Evolutionary conservation across 1,139 yeast genomes (phyloP), one percentile per base, ranked within the genome.

Genomic region (Yamadazyma songkhlaensis): DNA sequence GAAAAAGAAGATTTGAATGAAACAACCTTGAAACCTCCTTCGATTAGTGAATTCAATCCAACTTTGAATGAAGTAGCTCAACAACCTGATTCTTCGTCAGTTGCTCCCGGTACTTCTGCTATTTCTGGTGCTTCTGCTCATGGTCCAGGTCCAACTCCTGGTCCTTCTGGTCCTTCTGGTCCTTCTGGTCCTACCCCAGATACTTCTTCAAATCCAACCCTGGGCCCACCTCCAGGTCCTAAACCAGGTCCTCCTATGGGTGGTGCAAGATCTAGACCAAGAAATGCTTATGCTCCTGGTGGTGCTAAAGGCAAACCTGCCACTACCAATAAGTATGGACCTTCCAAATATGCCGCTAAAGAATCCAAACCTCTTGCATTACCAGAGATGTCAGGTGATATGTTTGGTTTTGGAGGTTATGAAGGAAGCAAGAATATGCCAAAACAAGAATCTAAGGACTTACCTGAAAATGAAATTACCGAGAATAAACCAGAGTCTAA

Each of bases 241-340:
- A n/a, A 9, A 10, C 34, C 35, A 10, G 43, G 37, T 17, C 43
- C 54, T 9, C 46, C 48, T 3, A 42, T 50, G n/a, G 36, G 36
- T 13, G 22, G 3, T n/a, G 46, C 49, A 13, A 29, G 39, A 4
- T 29, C 41, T 4, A 37, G 36, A 8, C 43, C 37, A 28, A 56
- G 50, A 37, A 67, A 68, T 40, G 74, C 75, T 22, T 68, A 69
- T 47, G 74, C 74, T 2, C 74, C 76, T 11, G 57, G 60, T 3
- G 42, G 34, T 3, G 39, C 38, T 7, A 25, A 34, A 21, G 15
- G 37, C 8, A 36, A 31, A 21, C 35, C 30, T 22, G 29, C 33
- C 10, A 34, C 30, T 10, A 24, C 26, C 12, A 44, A 34, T 25
- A 45, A 35, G 29, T 46, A 46, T 31, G 43, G 45, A 1, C 41